Evolutionary conservation across 768 basidiomycete genomes (phyloP), one percentile per base, ranked within the genome.

Genomic region (Collybia mongolica): DNA sequence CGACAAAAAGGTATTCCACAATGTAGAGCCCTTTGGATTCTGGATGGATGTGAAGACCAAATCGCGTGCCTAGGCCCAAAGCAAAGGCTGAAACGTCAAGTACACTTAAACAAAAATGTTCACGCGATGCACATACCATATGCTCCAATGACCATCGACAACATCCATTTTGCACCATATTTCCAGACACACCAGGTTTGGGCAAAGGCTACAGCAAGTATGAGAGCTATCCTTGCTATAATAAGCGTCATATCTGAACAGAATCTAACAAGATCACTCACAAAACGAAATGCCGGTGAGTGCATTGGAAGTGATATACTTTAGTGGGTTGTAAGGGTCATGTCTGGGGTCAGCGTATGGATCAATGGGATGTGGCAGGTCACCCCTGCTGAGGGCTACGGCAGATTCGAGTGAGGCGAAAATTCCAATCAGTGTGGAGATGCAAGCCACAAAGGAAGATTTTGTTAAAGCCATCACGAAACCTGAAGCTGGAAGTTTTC

Each of bases 131-230:
- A 68, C 80, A 41, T 48, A 77, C 82, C 75, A 61, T 77, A 82
- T 24, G 70, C 72, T n/a, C 85, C 85, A 49, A 87, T 75, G 5
- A 77, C 70, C 77, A 86, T 81, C 15, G 73, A 62, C 26, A 82
- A 58, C 84, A 87, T 86, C 66, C 73, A 85, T 53, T 69, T 77
- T 5, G 77, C 74, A 3, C 81, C 76, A 46, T 70, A 76, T 49
- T 66, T 72, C 57, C 62, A 65, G 11, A 73, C 71, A 37, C 67
- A 70, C 43, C 62, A 70, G 5, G 75, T 70, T 57, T 83, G 81
- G 2, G 64, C 44, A 18, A 83, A 46, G 19, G 71, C 80, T 19
- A 72, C 68, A 14, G 62, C 7, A 6, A 79, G 48, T 4, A 79
- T 57, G 15, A 80, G 61, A 53, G 61, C 68, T 73, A 54, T 29